Conservation (phyloP, 1,284 basidiomycete species). For the Omphalotus olearius region DNA sequence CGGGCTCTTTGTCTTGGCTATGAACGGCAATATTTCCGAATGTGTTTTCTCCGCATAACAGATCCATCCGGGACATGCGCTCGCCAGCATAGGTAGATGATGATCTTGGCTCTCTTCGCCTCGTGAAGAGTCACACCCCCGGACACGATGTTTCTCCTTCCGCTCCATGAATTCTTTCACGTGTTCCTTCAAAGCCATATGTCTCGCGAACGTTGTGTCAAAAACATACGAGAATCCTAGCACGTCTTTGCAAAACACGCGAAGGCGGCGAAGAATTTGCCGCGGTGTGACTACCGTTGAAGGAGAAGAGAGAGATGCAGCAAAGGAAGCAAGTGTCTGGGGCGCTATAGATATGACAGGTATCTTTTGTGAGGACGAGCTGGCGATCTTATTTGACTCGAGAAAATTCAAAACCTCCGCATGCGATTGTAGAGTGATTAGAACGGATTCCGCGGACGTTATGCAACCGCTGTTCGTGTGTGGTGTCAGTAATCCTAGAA, state of each 20-base stretch:
- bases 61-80: conserved; percentile 98
- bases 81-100: conserved; percentile 85
- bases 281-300: conserved; percentile 48
- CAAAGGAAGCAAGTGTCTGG: conserved; percentile 88
- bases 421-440: conserved; percentile 97
- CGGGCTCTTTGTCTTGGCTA: conserved; percentile 85
- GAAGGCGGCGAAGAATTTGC: conserved; percentile 66
- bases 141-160: conserved; percentile 22
- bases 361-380: conserved; percentile 35
- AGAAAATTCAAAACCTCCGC: conserved; percentile 85
- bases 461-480: conserved; percentile 81
- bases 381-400: conserved; percentile 44
- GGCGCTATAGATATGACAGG: conserved; percentile 88
- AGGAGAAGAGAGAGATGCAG: conserved; percentile 55
- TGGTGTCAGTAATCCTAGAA: neutral
- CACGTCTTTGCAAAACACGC: conserved; percentile 52
- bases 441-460: conserved; percentile 94
- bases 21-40: conserved; percentile 88
- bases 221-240: conserved; percentile 78
- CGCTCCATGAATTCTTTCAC: conserved; percentile 80
- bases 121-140: neutral
- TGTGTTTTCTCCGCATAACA: conserved; percentile 99
- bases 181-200: conserved; percentile 83
- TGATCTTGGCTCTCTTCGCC: conserved; percentile 12
- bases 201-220: conserved; percentile 94